Evolutionary conservation across 441 rosid genomes (phyloP), one percentile per base, ranked within the genome.

Genomic region (Geranium incanum): DNA sequence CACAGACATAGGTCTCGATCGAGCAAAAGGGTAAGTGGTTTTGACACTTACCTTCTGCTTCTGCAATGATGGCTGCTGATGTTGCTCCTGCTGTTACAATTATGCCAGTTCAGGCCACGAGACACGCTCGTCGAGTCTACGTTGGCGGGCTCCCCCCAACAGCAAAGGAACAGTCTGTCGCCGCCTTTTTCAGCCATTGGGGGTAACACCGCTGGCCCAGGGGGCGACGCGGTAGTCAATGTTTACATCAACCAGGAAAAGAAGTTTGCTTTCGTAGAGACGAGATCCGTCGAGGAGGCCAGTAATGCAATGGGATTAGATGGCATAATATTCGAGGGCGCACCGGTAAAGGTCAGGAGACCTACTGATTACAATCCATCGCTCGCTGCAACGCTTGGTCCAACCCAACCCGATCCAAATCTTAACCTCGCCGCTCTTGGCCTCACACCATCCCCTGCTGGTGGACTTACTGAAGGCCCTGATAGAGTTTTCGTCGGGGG

Each of bases 181-280:
- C 80, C 71, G 60, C 77, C 62, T 77, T 73, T 69, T 77, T 77
- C 70, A 77, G 80, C 80, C 36, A 77, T 77, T 45, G 80, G 80
- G 63, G 80, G 80, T 23, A 77, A 77, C 68, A 33, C 80, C 43
- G 80, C 80, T 45, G 80, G 80, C 37, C 71, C 77, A 5, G 83
- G 83, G 66, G 33, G 33, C 33, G 84, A 83, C 72, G 84, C 84
- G 18, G 84, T 81, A 3, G 86, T 83, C 60, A 83, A 83, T 79
- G 86, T 83, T 60, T 83, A 83, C 78, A 83, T 83, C 43, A 83
- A 83, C 69, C 81, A 81, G 60, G 84, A 83, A 67, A 83, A 83
- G 77, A 83, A 83, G 71, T 83, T 83, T 79, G 86, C 81, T 11
- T 83, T 83, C 74, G 86, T 83, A 68, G 86, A 83, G 77, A 83